A percentile compares a stretch with the other conserved stretches of the same genome.
phyloP scores from a whole-genome alignment of 805 yeast species.

The Yamadazyma sp. region DNA sequence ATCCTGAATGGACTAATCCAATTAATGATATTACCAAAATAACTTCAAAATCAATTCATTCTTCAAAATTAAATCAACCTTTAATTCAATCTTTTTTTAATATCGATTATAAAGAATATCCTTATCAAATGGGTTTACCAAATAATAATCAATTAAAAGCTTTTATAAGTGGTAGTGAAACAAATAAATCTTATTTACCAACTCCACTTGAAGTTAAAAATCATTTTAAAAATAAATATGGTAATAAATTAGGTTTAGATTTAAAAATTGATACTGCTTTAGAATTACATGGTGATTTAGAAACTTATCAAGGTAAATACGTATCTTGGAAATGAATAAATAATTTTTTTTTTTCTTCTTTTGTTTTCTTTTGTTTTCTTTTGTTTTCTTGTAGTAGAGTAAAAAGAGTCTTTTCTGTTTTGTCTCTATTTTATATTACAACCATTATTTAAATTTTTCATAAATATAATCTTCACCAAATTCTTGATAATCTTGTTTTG shows the following conservation, averaged over 20 bases:
- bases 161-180: constrained; percentile 67
- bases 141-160: constrained; percentile 59
- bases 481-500: constrained; percentile 65
- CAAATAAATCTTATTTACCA: constrained; percentile 63
- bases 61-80: constrained; percentile 29
- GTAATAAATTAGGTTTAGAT: constrained; percentile 56
- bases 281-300: constrained; percentile 50
- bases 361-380: no score
- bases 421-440: constrained; percentile 9
- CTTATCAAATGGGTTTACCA: constrained; percentile 79
- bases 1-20: constrained; percentile 22
- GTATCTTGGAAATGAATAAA: constrained; percentile 42
- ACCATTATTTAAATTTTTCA: constrained; percentile 30
- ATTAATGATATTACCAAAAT: constrained; percentile 17
- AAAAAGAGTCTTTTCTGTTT: no score
- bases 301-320: constrained; percentile 39
- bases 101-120: constrained; percentile 44
- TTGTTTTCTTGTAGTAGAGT: no score
- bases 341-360: constrained; percentile 1
- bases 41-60: constrained; percentile 20
- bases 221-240: constrained; percentile 52
- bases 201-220: constrained; percentile 65
- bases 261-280: constrained; percentile 59
- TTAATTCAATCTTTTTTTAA: constrained; percentile 39
- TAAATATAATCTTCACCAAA: constrained; percentile 46